A percentile compares a stretch with the other conserved stretches of the same genome.
Evolutionary conservation across 148 eudicot genomes (phyloP).

Genomic region (Rhododendron simsii): DNA sequence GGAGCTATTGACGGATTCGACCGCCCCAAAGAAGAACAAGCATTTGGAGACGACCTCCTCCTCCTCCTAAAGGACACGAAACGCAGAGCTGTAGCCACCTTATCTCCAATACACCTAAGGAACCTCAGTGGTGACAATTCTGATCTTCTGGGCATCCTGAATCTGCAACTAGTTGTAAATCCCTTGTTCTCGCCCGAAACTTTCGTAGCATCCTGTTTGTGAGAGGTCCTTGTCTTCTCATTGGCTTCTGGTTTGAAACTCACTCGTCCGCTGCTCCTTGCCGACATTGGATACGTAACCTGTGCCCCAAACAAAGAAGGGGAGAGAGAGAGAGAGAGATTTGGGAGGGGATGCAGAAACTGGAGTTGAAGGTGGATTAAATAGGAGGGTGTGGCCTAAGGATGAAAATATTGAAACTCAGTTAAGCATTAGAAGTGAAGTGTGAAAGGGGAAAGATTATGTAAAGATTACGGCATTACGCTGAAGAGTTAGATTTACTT

Average conservation of each 20-base stretch:
- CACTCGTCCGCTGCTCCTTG: background rate
- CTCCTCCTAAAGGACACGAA: background rate
- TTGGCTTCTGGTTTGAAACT: background rate
- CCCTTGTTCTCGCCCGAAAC: background rate
- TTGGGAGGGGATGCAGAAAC: background rate
- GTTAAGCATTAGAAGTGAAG: background rate
- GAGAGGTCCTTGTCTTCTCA: background rate
- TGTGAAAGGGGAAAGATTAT: background rate
- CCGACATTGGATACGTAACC: background rate
- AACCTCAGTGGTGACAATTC: constrained; percentile 1
- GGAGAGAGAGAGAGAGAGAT: constrained; percentile 1
- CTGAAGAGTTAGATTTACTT: background rate
- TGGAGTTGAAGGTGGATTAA: background rate
- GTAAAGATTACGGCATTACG: background rate
- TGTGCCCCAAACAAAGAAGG: background rate
- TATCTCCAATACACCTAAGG: background rate
- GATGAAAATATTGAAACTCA: background rate
- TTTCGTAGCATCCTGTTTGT: background rate
- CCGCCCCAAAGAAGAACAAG: constrained; percentile 10
- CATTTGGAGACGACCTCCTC: constrained; percentile 17
- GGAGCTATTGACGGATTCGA: constrained; percentile 25
- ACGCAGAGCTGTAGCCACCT: background rate
- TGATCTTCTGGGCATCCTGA: background rate
- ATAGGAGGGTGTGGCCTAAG: background rate
- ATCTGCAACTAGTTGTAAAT: background rate